Conservation (phyloP, 768 basidiomycete genomes). For the Leucocoprinus leucothites region DNA sequence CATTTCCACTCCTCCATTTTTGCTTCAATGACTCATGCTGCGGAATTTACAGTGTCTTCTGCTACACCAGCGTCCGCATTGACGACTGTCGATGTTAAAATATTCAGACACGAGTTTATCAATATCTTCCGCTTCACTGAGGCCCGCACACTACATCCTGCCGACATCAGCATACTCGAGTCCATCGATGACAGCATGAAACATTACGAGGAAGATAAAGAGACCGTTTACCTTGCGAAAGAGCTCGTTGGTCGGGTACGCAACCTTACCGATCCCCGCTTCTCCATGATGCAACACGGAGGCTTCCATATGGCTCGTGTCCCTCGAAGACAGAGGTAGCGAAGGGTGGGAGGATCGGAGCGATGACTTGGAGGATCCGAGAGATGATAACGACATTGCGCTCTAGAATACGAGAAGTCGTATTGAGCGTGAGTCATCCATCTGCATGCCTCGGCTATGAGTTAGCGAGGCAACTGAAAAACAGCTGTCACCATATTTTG, state of each 20-base stretch:
- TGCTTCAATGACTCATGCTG: not conserved
- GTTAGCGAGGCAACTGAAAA: not conserved
- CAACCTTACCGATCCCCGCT: constrained; percentile 31
- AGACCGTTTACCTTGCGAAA: constrained; percentile 56
- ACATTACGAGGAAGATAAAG: constrained; percentile 57
- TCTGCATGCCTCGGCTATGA: not conserved
- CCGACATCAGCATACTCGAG: constrained; percentile 50
- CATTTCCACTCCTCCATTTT: constrained; percentile 2
- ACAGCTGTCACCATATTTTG: not conserved
- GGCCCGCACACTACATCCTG: constrained; percentile 42
- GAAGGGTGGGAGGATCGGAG: constrained; percentile 1
- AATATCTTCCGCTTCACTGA: constrained; percentile 59
- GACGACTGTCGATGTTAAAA: constrained; percentile 46
- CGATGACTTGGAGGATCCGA: not conserved
- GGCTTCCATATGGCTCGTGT: constrained; percentile 14
- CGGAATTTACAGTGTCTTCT: constrained; percentile 28
- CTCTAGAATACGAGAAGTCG: not conserved
- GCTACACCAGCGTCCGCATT: constrained; percentile 41
- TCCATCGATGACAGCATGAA: constrained; percentile 43
- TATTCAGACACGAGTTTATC: constrained; percentile 60
- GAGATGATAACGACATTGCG: not conserved
- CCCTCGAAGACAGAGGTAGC: constrained; percentile 20
- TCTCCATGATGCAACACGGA: constrained; percentile 17
- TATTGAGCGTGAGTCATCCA: not conserved
- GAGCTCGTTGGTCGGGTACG: constrained; percentile 44